phyloP scores from a whole-genome alignment of 2,329 filamentous ascomycete species.

The Calonectria pauciramosa region DNA sequence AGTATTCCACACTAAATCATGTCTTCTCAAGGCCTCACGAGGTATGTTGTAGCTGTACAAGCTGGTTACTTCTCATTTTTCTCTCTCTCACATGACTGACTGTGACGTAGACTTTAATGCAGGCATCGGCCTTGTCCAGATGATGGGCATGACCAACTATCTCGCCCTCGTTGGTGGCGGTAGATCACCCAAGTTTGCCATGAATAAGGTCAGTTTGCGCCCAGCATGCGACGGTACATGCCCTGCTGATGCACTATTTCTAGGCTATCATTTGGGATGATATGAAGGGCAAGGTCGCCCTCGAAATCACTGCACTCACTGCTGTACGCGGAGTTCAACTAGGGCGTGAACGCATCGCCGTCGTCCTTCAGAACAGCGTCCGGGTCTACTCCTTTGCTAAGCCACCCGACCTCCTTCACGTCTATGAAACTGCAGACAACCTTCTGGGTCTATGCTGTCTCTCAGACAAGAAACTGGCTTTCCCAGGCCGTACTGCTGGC shows the following conservation, averaged over 20 bases:
- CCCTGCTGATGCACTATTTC: slow-evolving; percentile 19
- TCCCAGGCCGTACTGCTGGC: slow-evolving; percentile 88
- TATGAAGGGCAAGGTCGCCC: slow-evolving; percentile 76
- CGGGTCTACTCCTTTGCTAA: slow-evolving; percentile 85
- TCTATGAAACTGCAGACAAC: slow-evolving; percentile 91
- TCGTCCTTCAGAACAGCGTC: slow-evolving; percentile 86
- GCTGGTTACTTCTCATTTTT: neutral
- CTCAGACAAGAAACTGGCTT: slow-evolving; percentile 79
- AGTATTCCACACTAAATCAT: slow-evolving; percentile 83
- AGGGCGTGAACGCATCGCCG: slow-evolving; percentile 80
- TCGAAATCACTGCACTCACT: slow-evolving; percentile 86
- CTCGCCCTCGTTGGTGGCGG: slow-evolving; percentile 92
- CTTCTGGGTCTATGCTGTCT: slow-evolving; percentile 84
- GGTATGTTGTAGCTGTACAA: slow-evolving; percentile 48
- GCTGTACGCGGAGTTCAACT: slow-evolving; percentile 85
- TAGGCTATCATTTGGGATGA: slow-evolving; percentile 94
- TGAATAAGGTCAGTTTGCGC: slow-evolving; percentile 76
- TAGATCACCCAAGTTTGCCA: slow-evolving; percentile 85
- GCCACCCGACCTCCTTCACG: slow-evolving; percentile 76
- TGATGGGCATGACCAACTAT: slow-evolving; percentile 90
- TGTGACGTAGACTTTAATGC: slow-evolving; percentile 77
- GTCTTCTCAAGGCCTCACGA: slow-evolving; percentile 72
- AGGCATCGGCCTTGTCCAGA: slow-evolving; percentile 85
- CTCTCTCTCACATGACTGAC: slow-evolving; percentile 14
- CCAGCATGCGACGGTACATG: neutral